Base-by-base conservation (phyloP, 805 yeast species). In the Schwanniomyces occidentalis region DNA sequence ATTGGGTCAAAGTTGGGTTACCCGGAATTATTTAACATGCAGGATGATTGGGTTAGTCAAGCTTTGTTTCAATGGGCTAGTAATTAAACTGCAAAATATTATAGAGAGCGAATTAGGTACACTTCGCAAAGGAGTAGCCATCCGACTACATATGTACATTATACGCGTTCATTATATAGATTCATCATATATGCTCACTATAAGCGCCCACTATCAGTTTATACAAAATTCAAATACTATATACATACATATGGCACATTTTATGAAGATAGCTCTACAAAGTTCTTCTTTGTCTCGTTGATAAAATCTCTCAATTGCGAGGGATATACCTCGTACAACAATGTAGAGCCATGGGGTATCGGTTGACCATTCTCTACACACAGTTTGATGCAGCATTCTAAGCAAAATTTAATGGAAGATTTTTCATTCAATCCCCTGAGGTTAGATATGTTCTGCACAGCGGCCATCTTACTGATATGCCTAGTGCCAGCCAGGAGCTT, bases 361-460 rank as follows among this genome's bases (percentile, higher is more conserved):
- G 28, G 25, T 18, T 37, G 49, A 6, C 46, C 46, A 10, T 42
- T 38, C 24, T 45, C 39, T 5, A 54, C 53, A 21, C 54, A 49
- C 30, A 47, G 40, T 31, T 47, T 40, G 16, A 44, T 42, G 18
- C 52, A 48, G 35, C 71, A 65, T 24, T 55, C 56, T 15, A 65
- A 43, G 32, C 71, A 64, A 32, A 62, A 42, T 28, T 45, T 42
- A 27, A 63, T 46, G 5, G 20, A 36, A 13, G 51, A 51, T 30
- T 49, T 48, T 15, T 45, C 45, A 34, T 61, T 61, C 34, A 62
- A 50, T 29, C 48, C 52, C 30, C 43, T 51, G 30, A 57, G 39
- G n/a, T 39, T 44, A 12, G 58, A 38, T 20, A 38, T 47, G 30
- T 38, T 34, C 15, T 45, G 55, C n/a, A 49, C 55, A 20, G 43